Evolutionary conservation across 148 eudicot genomes (phyloP).

Genomic region (Limonium bicolor): DNA sequence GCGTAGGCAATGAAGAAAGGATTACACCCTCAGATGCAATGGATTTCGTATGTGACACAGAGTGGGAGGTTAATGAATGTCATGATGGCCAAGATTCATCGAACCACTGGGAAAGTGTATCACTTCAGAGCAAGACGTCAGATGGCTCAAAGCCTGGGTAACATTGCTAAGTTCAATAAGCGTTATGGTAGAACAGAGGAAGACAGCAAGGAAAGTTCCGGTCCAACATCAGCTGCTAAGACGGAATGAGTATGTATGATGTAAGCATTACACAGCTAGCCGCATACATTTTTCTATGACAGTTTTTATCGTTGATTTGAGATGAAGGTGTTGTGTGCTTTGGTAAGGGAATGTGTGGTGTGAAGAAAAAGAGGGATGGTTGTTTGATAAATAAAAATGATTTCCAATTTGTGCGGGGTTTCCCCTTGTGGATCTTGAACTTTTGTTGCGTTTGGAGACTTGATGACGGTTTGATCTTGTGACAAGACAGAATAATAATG

Average conservation of each 20-base stretch:
- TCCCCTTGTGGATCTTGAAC: no score
- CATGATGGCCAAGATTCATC: constrained; percentile 76
- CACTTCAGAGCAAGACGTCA: constrained; percentile 68
- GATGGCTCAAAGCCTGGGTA: constrained; percentile 68
- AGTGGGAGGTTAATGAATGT: constrained; percentile 53
- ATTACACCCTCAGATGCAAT: constrained; percentile 65
- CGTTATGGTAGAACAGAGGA: constrained; percentile 48
- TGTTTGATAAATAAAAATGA: no score
- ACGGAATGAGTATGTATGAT: neutral
- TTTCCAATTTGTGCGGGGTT: no score
- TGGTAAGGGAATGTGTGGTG: no score
- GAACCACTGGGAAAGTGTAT: constrained; percentile 68
- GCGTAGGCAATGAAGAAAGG: constrained; percentile 56
- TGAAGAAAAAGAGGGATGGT: no score
- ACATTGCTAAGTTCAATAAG: constrained; percentile 69
- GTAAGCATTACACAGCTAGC: neutral
- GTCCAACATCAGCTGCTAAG: neutral
- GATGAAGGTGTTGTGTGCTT: no score
- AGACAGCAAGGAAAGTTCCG: constrained; percentile 22
- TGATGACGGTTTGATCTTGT: no score
- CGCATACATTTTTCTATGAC: no score
- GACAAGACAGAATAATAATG: no score
- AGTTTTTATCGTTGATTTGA: no score
- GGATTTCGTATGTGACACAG: constrained; percentile 62
- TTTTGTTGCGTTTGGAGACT: no score